Evolutionary conservation across 2,329 filamentous ascomycete species (phyloP), one percentile per base, ranked within the genome.

Genomic region (Monosporascus ibericus): DNA sequence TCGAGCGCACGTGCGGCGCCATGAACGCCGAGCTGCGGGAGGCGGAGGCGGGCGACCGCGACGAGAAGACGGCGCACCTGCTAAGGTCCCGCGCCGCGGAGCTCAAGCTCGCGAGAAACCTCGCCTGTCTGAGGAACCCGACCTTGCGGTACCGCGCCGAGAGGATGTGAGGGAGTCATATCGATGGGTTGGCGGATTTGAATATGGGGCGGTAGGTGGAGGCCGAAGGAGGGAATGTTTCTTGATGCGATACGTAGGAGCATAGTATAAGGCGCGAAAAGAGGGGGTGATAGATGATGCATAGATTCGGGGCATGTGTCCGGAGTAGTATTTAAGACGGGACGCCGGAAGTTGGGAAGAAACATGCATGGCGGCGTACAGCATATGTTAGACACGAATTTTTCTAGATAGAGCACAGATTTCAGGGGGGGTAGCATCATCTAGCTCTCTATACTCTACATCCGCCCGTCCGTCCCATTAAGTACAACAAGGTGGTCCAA

Each of bases 31-130:
- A 78, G 53, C 71, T 77, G 57, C 71, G 70, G 60, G 73, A 68
- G 57, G 77, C 72, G 48, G 70, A 64, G 44, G 64, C 68, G 44
- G 72, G 71, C 48, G 73, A 72, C 40, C 72, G 77, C 48, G 72
- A 75, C 30, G 69, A 76, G 63, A 84, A 80, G 72, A 81, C 76
- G 61, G 71, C 79, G 61, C 84, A 89, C 68, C 70, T 94, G 57
- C 78, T 86, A 50, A 76, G 80, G 66, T 94, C 87, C 52, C 90
- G 91, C 70, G 91, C 91, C n/a, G 86, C 90, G 7, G 94, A 99
- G 74, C 80, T 99, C 59, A 84, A 86, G 66, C 78, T 97, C 40
- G 86, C 95, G 49, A 79, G 90, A 60, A 90, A 92, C 67, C 71
- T 88, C 53, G 77, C 76, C 51, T 84, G 85, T 56, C 68, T 96